Percentiles rank a stretch among this genome's conserved stretches.
Conservation (phyloP, 2,329 filamentous ascomycete species). For the Penicillium fuscoglaucum region DNA sequence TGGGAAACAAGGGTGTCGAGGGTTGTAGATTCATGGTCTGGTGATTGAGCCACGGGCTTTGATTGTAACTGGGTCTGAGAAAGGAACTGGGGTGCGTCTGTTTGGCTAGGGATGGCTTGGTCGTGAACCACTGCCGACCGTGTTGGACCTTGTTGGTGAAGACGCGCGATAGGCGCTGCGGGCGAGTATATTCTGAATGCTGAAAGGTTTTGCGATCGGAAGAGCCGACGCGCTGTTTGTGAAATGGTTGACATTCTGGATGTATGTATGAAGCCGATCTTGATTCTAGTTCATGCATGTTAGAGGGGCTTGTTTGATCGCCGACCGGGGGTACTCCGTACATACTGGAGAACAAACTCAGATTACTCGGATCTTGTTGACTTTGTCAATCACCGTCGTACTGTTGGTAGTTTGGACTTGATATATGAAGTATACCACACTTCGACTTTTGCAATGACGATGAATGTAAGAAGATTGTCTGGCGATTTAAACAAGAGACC, state of each 20-base stretch:
- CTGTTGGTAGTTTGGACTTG: neutral
- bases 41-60: neutral
- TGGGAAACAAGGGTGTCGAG: slow-evolving; percentile 30
- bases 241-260: slow-evolving; percentile 14
- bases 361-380: neutral
- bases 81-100: slow-evolving; percentile 10
- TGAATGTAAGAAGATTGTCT: neutral
- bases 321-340: neutral
- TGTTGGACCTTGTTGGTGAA: slow-evolving; percentile 26
- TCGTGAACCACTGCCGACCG: slow-evolving; percentile 28
- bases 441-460: neutral
- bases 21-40: neutral
- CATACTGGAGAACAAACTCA: neutral
- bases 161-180: slow-evolving; percentile 8
- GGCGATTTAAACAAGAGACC: neutral
- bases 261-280: neutral
- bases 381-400: neutral
- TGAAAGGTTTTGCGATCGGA: slow-evolving; percentile 12
- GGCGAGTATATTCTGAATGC: slow-evolving; percentile 3
- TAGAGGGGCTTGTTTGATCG: neutral
- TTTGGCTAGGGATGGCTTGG: slow-evolving; percentile 22
- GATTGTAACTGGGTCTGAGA: slow-evolving; percentile 4
- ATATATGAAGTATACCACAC: neutral
- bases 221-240: slow-evolving; percentile 12
- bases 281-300: neutral